Base-by-base conservation (phyloP, 345 rosid species). In the Pugionium cornutum region DNA sequence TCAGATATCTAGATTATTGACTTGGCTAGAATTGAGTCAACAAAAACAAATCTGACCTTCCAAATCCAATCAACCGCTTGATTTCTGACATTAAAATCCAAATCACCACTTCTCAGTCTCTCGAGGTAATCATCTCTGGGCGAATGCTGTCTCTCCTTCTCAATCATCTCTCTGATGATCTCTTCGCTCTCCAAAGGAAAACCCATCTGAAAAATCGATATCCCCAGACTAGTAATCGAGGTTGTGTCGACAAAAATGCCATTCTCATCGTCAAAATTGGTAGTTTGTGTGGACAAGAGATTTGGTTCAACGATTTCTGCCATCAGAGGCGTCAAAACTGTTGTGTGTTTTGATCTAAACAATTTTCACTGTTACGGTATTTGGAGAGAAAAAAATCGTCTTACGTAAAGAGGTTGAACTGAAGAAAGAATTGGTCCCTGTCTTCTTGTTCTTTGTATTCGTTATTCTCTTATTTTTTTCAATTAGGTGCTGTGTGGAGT, bases 21-120 rank as follows among this genome's bases (percentile, higher is more conserved):
- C 75, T 71, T 47, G 44, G 44, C 47, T 27, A 4, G 58, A 71
- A 71, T 11, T 65, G 53, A 71, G 70, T 56, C 76, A 72, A 56
- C 51, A 55, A 25, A 9, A 33, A 7, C 58, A 66, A 42, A 31
- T 9, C 49, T 52, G 60, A 83, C 95, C 91, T 85, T 85, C 65
- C 53, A 74, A 78, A 88, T 83, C 95, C 91, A 88, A 62, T 83
- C 81, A 74, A 85, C 72, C 76, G 89, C 84, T 64, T 80, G 80
- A 42, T 62, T 79, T 70, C 91, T 83, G 54, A 61, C 66, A 48
- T 68, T 76, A 66, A 78, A 68, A 65, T 78, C 87, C 77, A 79
- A 74, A 69, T 77, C 83, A 44, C 91, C 89, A 68, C 37, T 66
- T 37, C 83, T 76, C 4, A 88, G 65, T 64, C 89, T 82, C 67